These are phyloP conservation scores for Buxus sempervirens DNA, from an alignment of 164 flowering plant genomes.

Conservation along the genomic window DNA sequence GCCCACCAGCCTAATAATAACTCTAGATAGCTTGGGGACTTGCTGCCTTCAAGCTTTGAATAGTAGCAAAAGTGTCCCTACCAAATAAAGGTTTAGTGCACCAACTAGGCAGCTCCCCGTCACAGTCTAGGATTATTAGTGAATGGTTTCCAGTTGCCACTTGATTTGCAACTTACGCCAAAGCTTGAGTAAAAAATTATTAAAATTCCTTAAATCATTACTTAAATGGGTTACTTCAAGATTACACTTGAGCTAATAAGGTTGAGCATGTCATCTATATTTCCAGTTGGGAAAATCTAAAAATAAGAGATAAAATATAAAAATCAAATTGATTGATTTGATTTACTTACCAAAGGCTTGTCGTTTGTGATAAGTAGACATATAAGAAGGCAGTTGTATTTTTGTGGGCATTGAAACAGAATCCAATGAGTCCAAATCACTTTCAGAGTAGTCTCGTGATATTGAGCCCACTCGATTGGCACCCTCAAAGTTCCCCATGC, in stretches of 20 bases:
- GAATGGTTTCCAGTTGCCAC: too few species aligned
- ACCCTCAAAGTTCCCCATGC: constrained; percentile 41
- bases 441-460: constrained; percentile 45
- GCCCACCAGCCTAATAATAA: too few species aligned
- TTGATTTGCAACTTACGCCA: neutral
- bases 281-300: neutral
- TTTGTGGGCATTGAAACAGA: constrained; percentile 31
- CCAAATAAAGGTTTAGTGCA: too few species aligned
- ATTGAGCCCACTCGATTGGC: constrained; percentile 20
- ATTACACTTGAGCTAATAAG: neutral
- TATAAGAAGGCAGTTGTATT: constrained; percentile 47
- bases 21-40: too few species aligned
- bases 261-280: neutral
- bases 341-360: constrained; percentile 71
- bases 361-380: constrained; percentile 72
- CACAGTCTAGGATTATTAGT: too few species aligned
- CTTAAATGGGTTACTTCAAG: neutral
- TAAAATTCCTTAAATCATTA: neutral
- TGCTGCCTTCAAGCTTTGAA: too few species aligned
- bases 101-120: too few species aligned
- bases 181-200: neutral
- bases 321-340: neutral
- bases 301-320: neutral
- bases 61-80: too few species aligned
- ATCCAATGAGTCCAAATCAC: constrained; percentile 79